Base-by-base conservation (phyloP, 2,329 filamentous ascomycete species). In the Macrophomina pseudophaseolina region DNA sequence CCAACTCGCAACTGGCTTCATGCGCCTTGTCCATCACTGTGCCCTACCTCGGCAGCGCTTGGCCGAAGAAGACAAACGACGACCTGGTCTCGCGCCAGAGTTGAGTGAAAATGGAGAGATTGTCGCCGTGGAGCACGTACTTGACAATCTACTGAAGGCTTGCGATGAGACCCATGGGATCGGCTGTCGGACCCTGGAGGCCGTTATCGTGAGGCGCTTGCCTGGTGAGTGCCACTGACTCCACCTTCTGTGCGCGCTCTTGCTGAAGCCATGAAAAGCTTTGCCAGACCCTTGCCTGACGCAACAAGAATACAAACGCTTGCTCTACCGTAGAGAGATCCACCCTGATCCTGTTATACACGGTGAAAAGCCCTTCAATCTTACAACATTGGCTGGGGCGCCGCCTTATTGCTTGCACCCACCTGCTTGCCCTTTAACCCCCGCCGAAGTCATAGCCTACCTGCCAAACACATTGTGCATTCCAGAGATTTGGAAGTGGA, bases 401-500 rank as follows among this genome's bases (percentile, higher is more conserved):
- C 58, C 58, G 11, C 44, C 58, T 5, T n/a, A 23, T n/a, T 18
- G 49, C 3, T 2, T 38, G 6, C 4, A 14, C 4, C 58, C 58
- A 1, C 58, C 58, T 12, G 12, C 58, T 4, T 62, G 58, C 44
- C n/a, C 32, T 5, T 5, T 62, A 16, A 62, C 58, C 12, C 42
- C 58, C 4, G 58, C 42, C 12, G 58, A 62, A 40, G 14, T 62
- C 14, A 23, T 62, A 18, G 49, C 32, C 44, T 62, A 62, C 14
- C 28, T 49, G 3, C 58, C 58, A 6, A 18, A 49, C 11, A 11
- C 12, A 2, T 11, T 62, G 12, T 48, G 32, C 30, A 49, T 62
- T 48, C 58, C 58, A 5, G 9, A 38, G 14, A 38, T 62, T 23
- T 62, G 58, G 58, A 62, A 23, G n/a, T 62, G 58, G 58, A 38